Base-by-base conservation (phyloP, 108 stramenopile genomes). In the Skeletonema marinoi region DNA sequence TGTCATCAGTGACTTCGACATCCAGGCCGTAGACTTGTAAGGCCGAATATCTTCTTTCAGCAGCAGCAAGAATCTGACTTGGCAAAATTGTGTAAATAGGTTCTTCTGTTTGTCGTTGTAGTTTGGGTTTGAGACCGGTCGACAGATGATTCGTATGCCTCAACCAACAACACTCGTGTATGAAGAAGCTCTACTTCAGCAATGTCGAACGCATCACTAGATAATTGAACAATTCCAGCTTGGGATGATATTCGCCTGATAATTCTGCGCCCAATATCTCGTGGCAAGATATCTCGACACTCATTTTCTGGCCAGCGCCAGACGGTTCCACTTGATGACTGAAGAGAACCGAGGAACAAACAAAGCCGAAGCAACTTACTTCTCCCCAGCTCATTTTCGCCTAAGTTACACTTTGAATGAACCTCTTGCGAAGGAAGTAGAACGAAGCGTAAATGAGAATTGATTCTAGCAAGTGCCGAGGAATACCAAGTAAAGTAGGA, bases 221-320 rank as follows among this genome's bases (percentile, higher is more conserved):
- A 30, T 14, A 68, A 16, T 68, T 50, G n/a, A 44, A 68, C 51
- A 10, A 68, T 68, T 21, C 67, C 67, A 68, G 67, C 67, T 30
- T 0, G 16, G 42, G 54, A 68, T 6, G 51, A 48, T 16, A 68
- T 19, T 60, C 67, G n/a, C 16, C 67, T 32, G 42, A 68, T 59
- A 25, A 68, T 68, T 59, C 25, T 59, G n/a, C 67, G 67, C 1
- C 67, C 56, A 59, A 51, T 51, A 32, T 17, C 67, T 17, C 50
- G 31, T 19, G 17, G 67, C n/a, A 68, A 32, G 5, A 68, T 5
- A 56, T 68, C 67, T 5, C 32, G 32, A 11, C 63, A 64, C 11
- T 64, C 29, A 46, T 64, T 46, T 59, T 51, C 67, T 68, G 67
- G 67, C 67, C 67, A 68, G 6, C 56, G 56, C 67, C 50, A 68